Conservation (phyloP, 306 rosid species). For the Prunus fruticosa region DNA sequence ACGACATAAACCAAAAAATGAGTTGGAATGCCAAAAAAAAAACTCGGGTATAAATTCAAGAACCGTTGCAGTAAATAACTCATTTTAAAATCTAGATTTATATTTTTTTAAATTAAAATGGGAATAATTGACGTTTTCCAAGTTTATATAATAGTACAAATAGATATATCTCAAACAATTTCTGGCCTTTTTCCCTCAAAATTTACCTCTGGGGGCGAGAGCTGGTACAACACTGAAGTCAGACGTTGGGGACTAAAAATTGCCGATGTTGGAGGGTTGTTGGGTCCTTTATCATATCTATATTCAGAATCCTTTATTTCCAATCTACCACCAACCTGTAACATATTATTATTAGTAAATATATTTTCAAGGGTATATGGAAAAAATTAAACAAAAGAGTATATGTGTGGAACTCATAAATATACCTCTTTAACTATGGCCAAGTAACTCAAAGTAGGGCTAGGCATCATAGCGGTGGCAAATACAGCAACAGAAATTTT, state of each 20-base stretch:
- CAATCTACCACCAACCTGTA: neutral
- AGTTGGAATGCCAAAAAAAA: too few species aligned
- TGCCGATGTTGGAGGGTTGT: conserved; percentile 26
- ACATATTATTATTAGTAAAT: neutral
- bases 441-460: conserved; percentile 21
- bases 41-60: too few species aligned
- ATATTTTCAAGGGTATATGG: neutral
- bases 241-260: conserved; percentile 1
- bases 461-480: conserved; percentile 32
- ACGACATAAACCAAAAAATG: too few species aligned
- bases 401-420: too few species aligned
- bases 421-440: conserved; percentile 8
- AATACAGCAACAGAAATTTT: conserved; percentile 31
- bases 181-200: too few species aligned
- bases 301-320: neutral
- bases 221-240: neutral
- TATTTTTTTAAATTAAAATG: too few species aligned
- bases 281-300: conserved; percentile 17
- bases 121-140: too few species aligned
- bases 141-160: neutral
- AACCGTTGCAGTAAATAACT: too few species aligned
- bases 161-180: too few species aligned
- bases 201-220: conserved; percentile 17
- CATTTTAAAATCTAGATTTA: too few species aligned
- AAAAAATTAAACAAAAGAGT: too few species aligned